Evolutionary conservation across 176 grass and related monocot genomes (phyloP).

Genomic region (Eragrostis curvula): DNA sequence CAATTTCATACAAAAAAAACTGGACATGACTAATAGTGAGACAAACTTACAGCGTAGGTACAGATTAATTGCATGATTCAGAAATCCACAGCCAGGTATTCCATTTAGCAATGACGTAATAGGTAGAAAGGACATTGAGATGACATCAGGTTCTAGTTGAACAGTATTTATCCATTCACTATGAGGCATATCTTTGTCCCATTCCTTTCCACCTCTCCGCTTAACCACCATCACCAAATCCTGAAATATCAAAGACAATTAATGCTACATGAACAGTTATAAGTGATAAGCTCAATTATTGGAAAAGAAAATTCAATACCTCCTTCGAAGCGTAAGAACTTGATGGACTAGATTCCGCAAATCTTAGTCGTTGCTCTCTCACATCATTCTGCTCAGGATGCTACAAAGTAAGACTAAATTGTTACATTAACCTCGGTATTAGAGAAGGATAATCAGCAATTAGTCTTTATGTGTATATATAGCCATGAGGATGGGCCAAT

Average conservation of each 20-base stretch:
- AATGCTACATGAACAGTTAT: not conserved
- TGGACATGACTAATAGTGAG: not conserved
- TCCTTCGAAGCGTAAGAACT: slow-evolving; percentile 78
- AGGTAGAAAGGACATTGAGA: slow-evolving; percentile 94
- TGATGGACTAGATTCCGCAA: slow-evolving; percentile 72
- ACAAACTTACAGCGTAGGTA: slow-evolving; percentile 86
- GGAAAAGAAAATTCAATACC: slow-evolving; percentile 40
- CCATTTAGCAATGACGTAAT: slow-evolving; percentile 95
- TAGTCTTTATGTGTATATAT: too few relatives aligned
- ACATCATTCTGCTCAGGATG: slow-evolving; percentile 52
- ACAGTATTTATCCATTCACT: slow-evolving; percentile 82
- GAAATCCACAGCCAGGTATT: slow-evolving; percentile 92
- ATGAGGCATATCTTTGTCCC: slow-evolving; percentile 72
- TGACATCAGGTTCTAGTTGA: slow-evolving; percentile 85
- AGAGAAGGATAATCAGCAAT: too few relatives aligned
- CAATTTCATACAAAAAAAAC: slow-evolving; percentile 2
- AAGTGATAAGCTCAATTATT: not conserved
- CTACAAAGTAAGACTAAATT: slow-evolving; percentile 15
- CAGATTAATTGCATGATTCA: slow-evolving; percentile 94
- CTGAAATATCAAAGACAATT: slow-evolving; percentile 38
- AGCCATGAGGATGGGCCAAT: too few relatives aligned
- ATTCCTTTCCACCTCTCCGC: slow-evolving; percentile 80
- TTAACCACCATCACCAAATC: slow-evolving; percentile 75
- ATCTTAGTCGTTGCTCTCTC: slow-evolving; percentile 88
- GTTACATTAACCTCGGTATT: too few relatives aligned